A percentile compares a stretch with the other conserved stretches of the same genome.
Conservation (phyloP, 805 yeast genomes). For the Metschnikowia gelsemii region DNA sequence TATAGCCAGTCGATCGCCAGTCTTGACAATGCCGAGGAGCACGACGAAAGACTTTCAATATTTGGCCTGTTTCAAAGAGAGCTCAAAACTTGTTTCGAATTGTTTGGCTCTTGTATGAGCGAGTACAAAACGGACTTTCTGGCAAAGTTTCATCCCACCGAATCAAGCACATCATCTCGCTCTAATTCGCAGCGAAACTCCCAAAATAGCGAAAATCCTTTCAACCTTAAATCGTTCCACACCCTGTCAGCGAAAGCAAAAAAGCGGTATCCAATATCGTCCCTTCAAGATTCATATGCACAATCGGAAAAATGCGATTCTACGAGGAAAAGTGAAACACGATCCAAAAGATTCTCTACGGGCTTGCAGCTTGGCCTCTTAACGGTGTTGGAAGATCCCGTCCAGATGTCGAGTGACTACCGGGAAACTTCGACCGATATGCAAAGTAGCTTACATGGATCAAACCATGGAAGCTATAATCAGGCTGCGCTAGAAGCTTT, state of each 20-base stretch:
- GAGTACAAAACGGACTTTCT: slow-evolving; percentile 24
- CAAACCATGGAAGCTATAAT: slow-evolving; percentile 32
- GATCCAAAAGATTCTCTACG: slow-evolving; percentile 32
- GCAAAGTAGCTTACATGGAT: background rate
- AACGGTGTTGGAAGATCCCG: slow-evolving; percentile 39
- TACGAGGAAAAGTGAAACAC: slow-evolving; percentile 18
- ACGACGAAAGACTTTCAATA: slow-evolving; percentile 37
- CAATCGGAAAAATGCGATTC: slow-evolving; percentile 5
- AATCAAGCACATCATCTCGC: slow-evolving; percentile 16
- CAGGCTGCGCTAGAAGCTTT: slow-evolving; percentile 38
- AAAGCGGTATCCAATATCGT: slow-evolving; percentile 24
- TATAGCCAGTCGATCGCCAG: slow-evolving; percentile 33
- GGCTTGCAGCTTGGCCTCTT: slow-evolving; percentile 40
- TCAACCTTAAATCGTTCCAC: slow-evolving; percentile 36
- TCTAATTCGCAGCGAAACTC: slow-evolving; percentile 24
- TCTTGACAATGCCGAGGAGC: slow-evolving; percentile 30
- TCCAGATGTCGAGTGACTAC: background rate
- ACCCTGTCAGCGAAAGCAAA: slow-evolving; percentile 25
- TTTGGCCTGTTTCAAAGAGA: slow-evolving; percentile 38
- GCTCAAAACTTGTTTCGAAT: slow-evolving; percentile 26
- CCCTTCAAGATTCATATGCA: slow-evolving; percentile 1
- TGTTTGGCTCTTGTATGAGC: slow-evolving; percentile 30
- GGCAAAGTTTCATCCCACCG: slow-evolving; percentile 2
- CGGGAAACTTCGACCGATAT: background rate
- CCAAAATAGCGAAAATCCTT: slow-evolving; percentile 11